Base-by-base conservation (phyloP, 2,329 filamentous ascomycete genomes). In the Neocucurbitaria cava region DNA sequence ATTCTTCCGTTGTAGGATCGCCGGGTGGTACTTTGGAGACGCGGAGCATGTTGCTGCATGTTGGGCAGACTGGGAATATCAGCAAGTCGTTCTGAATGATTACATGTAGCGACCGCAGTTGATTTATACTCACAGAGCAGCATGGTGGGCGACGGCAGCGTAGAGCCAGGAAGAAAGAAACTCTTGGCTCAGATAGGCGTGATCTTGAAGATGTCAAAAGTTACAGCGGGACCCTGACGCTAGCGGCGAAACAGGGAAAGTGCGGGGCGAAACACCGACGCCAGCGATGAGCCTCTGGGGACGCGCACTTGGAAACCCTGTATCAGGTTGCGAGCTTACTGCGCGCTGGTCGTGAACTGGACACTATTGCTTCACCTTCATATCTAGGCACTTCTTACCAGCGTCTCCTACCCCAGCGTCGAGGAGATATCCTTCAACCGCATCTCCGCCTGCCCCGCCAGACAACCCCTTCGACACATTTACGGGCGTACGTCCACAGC, bases 21-120 rank as follows among this genome's bases (percentile, higher is more conserved):
- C 64, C 72, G 31, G 72, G 64, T 7, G 78, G 76, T 5, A 78
- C 70, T 57, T 71, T 68, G 45, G 87, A 87, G 68, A 94, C 88
- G 70, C 89, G 91, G 71, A 95, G 86, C 77, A 92, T 87, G 81
- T 94, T 95, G 77, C 87, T 87, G 82, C 91, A 95, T 74, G 86
- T 86, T 46, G 91, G 91, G 77, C 91, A 95, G 85, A 94, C 89
- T 71, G 42, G 23, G 23, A 13, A 11, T 15, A 28, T 43, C n/a
- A 43, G 41, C 41, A 23, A 2, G 15, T 7, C 5, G 10, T 21
- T n/a, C 38, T 40, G 11, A 8, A 23, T 23, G 13, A 5, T 13
- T 35, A 35, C 31, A 35, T 35, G 31, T 17, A 6, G 5, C 17
- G 5, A 6, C 5, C 3, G n/a, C 10, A 35, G 31, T 10, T 17